Evolutionary conservation across 257 asterid species (phyloP).

Genomic region (Solanum virginianum): DNA sequence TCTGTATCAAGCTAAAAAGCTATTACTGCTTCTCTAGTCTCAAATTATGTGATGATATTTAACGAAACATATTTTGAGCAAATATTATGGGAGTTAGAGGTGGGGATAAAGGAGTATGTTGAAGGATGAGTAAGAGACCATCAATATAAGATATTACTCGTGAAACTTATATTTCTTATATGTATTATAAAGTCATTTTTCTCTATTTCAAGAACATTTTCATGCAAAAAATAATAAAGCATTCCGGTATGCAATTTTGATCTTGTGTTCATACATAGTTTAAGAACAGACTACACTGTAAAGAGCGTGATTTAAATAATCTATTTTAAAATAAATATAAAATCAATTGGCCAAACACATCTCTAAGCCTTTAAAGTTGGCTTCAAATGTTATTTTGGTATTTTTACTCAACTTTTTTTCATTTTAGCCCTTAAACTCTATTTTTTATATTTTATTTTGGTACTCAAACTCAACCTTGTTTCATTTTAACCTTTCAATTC

Average conservation of each 20-base stretch:
- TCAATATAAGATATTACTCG: background rate
- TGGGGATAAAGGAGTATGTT: background rate
- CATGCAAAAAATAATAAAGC: too few species aligned
- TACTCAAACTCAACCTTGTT: fast-evolving
- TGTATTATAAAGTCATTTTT: fast-evolving
- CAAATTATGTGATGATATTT: too few species aligned
- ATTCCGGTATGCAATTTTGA: too few species aligned
- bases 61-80: background rate
- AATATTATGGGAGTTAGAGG: background rate
- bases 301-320: background rate
- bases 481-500: too few species aligned
- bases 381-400: too few species aligned
- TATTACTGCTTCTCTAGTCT: too few species aligned
- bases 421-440: too few species aligned
- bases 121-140: background rate
- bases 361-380: too few species aligned
- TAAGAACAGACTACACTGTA: background rate
- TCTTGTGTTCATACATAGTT: background rate
- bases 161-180: background rate
- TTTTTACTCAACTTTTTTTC: too few species aligned
- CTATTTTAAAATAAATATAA: background rate
- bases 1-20: too few species aligned
- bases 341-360: background rate
- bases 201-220: background rate
- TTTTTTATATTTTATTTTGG: too few species aligned